phyloP scores from a whole-genome alignment of 2,329 filamentous ascomycete species.

The Clonostachys chloroleuca region DNA sequence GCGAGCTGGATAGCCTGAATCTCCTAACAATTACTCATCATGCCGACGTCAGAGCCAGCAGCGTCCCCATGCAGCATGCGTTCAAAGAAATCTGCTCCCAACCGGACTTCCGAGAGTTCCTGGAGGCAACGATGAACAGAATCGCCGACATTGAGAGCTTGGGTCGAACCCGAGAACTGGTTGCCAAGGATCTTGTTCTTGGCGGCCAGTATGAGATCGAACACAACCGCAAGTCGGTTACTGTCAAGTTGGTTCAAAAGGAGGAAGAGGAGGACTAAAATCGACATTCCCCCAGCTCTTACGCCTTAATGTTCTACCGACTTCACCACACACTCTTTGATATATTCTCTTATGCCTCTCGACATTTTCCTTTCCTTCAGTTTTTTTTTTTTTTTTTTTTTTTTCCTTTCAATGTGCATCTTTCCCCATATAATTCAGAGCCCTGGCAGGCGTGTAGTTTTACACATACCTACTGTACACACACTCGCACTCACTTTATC shows the following conservation, averaged over 20 bases:
- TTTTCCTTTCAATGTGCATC: not conserved
- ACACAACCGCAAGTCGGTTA: constrained; percentile 29
- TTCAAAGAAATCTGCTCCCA: constrained; percentile 78
- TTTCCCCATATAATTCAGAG: not conserved
- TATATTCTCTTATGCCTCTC: not conserved
- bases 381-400: not conserved
- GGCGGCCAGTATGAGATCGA: constrained; percentile 73
- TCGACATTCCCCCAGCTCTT: too few species aligned
- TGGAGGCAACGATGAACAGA: constrained; percentile 77
- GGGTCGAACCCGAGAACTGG: constrained; percentile 88
- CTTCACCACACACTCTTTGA: too few species aligned
- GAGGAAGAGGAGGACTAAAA: constrained; percentile 21
- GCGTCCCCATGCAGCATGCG: constrained; percentile 92
- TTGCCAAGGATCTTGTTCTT: constrained; percentile 89
- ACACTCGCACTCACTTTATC: too few species aligned
- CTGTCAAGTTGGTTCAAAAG: constrained; percentile 36
- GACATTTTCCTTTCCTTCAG: not conserved
- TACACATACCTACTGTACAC: too few species aligned
- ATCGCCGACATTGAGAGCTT: constrained; percentile 93
- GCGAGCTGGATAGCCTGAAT: constrained; percentile 87
- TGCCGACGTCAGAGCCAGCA: constrained; percentile 86
- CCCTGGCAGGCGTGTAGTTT: too few species aligned
- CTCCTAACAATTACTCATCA: constrained; percentile 89
- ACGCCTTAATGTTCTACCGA: too few species aligned
- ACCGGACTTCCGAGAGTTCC: constrained; percentile 74